A percentile compares a stretch with the other conserved stretches of the same genome.
Conservation (phyloP, 345 rosid species). For the Pelargonium nanum region DNA sequence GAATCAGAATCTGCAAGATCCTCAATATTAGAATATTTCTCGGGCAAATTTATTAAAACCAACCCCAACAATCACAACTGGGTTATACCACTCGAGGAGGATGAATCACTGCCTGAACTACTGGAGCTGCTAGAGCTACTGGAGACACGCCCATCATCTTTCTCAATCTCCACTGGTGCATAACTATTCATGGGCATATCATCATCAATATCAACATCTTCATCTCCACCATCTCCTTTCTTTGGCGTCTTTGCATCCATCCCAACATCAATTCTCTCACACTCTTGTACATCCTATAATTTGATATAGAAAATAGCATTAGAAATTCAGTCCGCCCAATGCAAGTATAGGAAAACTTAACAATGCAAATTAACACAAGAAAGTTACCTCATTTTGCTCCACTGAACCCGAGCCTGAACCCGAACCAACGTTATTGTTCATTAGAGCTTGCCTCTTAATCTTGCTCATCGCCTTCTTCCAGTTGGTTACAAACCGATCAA, state of each 20-base stretch:
- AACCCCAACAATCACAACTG: neutral
- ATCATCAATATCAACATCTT: constrained; percentile 46
- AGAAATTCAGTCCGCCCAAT: neutral
- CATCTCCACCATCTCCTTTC: constrained; percentile 25
- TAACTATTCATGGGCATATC: constrained; percentile 27
- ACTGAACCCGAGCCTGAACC: too few relatives aligned
- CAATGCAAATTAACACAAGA: neutral
- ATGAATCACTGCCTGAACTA: constrained; percentile 18
- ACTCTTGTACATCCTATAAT: neutral
- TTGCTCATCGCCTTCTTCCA: constrained; percentile 23
- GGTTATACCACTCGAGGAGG: constrained; percentile 27
- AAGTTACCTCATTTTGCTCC: neutral
- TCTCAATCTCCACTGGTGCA: constrained; percentile 41
- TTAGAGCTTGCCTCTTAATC: constrained; percentile 24
- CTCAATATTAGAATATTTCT: too few relatives aligned
- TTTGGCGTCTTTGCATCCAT: neutral
- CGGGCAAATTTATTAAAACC: neutral
- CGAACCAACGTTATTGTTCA: too few relatives aligned
- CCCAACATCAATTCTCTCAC: neutral
- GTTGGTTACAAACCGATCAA: constrained; percentile 26
- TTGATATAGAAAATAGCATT: neutral
- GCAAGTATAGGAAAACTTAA: neutral
- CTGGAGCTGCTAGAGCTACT: neutral
- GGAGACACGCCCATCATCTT: constrained; percentile 15
- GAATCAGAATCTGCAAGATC: constrained; percentile 27